Evolutionary conservation across 1,284 basidiomycete species (phyloP), one percentile per base, ranked within the genome.

Genomic region (Stereum hirsutum): DNA sequence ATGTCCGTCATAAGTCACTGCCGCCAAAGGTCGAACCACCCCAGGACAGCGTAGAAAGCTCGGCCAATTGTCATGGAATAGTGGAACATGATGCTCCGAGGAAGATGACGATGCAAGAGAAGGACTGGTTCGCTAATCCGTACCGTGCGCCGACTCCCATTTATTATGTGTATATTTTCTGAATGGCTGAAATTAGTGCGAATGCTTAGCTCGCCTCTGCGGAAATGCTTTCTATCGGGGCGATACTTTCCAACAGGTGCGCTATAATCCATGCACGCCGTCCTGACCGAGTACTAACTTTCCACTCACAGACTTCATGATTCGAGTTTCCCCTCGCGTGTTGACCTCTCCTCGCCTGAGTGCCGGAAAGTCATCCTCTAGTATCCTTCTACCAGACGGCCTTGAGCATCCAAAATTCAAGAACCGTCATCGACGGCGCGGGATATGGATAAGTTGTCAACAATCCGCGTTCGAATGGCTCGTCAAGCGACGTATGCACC

Each of bases 61-160:
- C 35, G 47, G 20, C 42, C 24, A 43, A 42, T 8, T 49, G 34
- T 48, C 45, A 24, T 31, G 37, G 50, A 24, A 46, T 40, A 14
- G 36, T 47, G 2, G 57, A 59, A 39, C 37, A 60, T 38, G 70
- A 76, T 47, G 37, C 37, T 14, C 68, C 70, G 11, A 67, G 79
- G 32, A 64, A 63, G 47, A 88, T 86, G 84, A 68, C 72, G 0
- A 51, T 56, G 31, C 61, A 75, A 49, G 85, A 88, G 61, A 65
- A 72, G 51, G 56, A 61, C 27, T 83, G 79, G 74, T 81, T 73
- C 72, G 71, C 83, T 5, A 83, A 74, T 54, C 85, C 84, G 39
- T 88, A 87, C 58, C 63, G 84, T 88, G 61, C 52, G 80, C 55
- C 17, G 14, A 7, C 36, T 15, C 25, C 10, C 23, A 38, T 12